Evolutionary conservation across 768 basidiomycete genomes (phyloP), one percentile per base, ranked within the genome.

Genomic region (Melanogaster broomeanus): DNA sequence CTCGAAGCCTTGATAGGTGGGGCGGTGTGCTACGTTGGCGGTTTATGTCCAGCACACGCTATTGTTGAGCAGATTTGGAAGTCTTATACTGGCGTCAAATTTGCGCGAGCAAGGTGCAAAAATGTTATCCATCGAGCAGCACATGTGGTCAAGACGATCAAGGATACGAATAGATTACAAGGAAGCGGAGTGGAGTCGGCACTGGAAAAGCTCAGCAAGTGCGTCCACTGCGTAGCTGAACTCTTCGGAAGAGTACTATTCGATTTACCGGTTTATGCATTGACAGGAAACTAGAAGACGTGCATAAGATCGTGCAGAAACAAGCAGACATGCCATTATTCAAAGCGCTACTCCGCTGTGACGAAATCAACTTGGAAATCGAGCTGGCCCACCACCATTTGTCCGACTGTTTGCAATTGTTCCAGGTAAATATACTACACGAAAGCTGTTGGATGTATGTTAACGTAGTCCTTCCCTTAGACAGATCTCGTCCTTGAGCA

Each of bases 1-100:
- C 13, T 39, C 38, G 38, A 39, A 4, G 38, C 21, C n/a, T 19
- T 39, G 38, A 39, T 39, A 39, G 38, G 38, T 4, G n/a, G 4
- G 4, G 38, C 21, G n/a, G 38, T 87, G 37, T 92, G 95, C 3
- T 93, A 93, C 41, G 8, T 48, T 16, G 15, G 19, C 22, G 19
- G 12, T 11, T 39, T 51, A 19, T 35, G 10, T 7, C 51, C 51
- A 4, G 35, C 45, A 15, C 27, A 41, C n/a, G 22, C 24, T 1
- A 5, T 42, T 16, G 34, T 52, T 22, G 13, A 47, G 5, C 28
- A 33, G 4, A 54, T 54, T 42, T 11, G 24, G 16, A 25, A 40
- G 6, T 35, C 25, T 6, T 49, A 45, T 19, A 2, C 0, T 2
- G 24, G 13, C 13, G 34, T 54, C 48, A 49, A 45, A 34, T 13